phyloP scores from a whole-genome alignment of 129 eudicot genomes.

The Silybum marianum region DNA sequence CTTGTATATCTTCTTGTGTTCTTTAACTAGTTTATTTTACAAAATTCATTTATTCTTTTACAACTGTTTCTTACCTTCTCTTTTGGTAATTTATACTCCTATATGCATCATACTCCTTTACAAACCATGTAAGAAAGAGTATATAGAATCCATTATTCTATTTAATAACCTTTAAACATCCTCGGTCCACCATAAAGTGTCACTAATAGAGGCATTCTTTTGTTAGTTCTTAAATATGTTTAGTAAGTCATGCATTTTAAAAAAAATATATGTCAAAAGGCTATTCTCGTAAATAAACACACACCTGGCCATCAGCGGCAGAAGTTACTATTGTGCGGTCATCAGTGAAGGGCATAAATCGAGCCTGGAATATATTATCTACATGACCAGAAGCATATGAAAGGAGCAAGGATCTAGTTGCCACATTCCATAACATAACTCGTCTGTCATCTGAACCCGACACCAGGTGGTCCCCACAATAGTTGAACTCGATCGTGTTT shows the following conservation, averaged over 20 bases:
- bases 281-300: background rate
- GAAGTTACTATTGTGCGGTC: slow-evolving; percentile 71
- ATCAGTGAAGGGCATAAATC: slow-evolving; percentile 73
- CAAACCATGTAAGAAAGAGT: background rate
- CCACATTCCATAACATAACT: slow-evolving; percentile 76
- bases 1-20: background rate
- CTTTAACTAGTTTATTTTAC: background rate
- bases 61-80: background rate
- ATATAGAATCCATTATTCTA: background rate
- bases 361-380: slow-evolving; percentile 72
- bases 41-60: background rate
- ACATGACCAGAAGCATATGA: slow-evolving; percentile 79
- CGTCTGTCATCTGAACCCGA: slow-evolving; percentile 85
- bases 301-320: slow-evolving; percentile 92
- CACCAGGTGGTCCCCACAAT: slow-evolving; percentile 62
- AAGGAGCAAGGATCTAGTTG: slow-evolving; percentile 36
- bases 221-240: background rate
- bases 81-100: background rate
- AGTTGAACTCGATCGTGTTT: slow-evolving; percentile 72
- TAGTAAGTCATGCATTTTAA: background rate
- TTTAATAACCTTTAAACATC: background rate
- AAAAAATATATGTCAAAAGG: background rate
- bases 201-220: too few relatives aligned
- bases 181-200: background rate
- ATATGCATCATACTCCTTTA: background rate